Conservation (phyloP, 2,329 filamentous ascomycete genomes). For the Colletotrichum navitas region DNA sequence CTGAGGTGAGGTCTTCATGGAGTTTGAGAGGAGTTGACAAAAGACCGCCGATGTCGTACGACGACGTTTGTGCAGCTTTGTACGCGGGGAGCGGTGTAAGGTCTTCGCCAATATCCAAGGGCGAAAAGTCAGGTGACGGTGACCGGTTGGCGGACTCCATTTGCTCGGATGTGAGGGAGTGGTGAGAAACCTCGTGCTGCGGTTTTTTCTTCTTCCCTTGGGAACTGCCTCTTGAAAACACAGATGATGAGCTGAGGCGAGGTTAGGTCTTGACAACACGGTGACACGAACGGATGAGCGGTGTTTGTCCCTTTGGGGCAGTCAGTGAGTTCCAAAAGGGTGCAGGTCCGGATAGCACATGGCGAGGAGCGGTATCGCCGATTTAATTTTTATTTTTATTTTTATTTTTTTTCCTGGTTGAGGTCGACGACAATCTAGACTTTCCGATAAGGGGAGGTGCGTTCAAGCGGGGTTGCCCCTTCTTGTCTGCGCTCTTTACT, state of each 20-base stretch:
- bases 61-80: slow-evolving; percentile 66
- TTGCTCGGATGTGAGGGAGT: slow-evolving; percentile 34
- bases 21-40: slow-evolving; percentile 78
- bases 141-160: slow-evolving; percentile 45
- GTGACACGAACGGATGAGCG: not conserved
- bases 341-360: slow-evolving; percentile 2
- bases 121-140: slow-evolving; percentile 63
- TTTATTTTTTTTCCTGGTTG: slow-evolving; percentile 19
- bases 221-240: slow-evolving; percentile 1
- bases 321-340: slow-evolving; percentile 12
- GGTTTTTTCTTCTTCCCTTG: not conserved
- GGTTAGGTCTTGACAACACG: not conserved
- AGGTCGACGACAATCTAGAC: slow-evolving; percentile 41
- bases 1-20: slow-evolving; percentile 86
- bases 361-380: slow-evolving; percentile 32
- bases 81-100: slow-evolving; percentile 70
- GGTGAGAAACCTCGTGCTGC: slow-evolving; percentile 40
- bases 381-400: slow-evolving; percentile 25
- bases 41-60: slow-evolving; percentile 78
- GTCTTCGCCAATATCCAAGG: slow-evolving; percentile 65
- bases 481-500: slow-evolving; percentile 35
- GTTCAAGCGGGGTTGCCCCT: slow-evolving; percentile 41
- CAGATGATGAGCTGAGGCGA: slow-evolving; percentile 4
- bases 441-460: slow-evolving; percentile 40
- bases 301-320: slow-evolving; percentile 4